Base-by-base conservation (phyloP, 306 rosid species). In the Begonia loranthoides region DNA sequence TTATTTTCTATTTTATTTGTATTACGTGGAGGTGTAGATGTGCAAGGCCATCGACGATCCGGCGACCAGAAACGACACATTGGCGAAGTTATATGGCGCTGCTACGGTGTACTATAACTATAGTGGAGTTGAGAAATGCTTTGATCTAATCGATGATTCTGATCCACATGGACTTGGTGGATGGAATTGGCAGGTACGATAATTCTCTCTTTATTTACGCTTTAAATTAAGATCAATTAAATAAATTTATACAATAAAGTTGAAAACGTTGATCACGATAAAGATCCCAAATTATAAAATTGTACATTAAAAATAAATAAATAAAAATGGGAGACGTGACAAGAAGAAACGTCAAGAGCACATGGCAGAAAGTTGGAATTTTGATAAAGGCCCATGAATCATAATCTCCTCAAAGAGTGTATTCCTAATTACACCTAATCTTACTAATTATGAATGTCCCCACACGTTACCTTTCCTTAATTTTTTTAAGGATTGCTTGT, bases 121-220 rank as follows among this genome's bases (percentile, higher is more conserved):
- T 11, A 69, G 63, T 44, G 97, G 93, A 10, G 47, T 54, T 1
- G 71, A 65, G 36, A 68, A 68, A 14, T 89, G 97, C 59, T 89
- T 85, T 12, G 39, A 89, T 59, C 66, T 74, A 19, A 19, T 49
- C 7, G 87, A 76, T 60, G 0, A 73, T 57, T 85, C 97, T 5
- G 95, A 85, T 68, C 95, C 97, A 54, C 95, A 85, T 6, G 94
- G 59, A 54, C 90, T 89, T 39, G 60, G 70, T 38, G 79, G 70
- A 51, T 89, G 94, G 97, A 39, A 16, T 22, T 89, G 95, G 94
- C 97, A 89, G 94, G 97, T 89, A 54, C 4, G 36, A 28, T 17
- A 0, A 9, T 10, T 5, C 50, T 46, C 8, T 6, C 9, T 10
- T n/a, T 45, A 7, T 7, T 45, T 7, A 45, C 5, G 12, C 6